Conservation (phyloP, 352 stramenopile species). For the Phytophthora megakarya region DNA sequence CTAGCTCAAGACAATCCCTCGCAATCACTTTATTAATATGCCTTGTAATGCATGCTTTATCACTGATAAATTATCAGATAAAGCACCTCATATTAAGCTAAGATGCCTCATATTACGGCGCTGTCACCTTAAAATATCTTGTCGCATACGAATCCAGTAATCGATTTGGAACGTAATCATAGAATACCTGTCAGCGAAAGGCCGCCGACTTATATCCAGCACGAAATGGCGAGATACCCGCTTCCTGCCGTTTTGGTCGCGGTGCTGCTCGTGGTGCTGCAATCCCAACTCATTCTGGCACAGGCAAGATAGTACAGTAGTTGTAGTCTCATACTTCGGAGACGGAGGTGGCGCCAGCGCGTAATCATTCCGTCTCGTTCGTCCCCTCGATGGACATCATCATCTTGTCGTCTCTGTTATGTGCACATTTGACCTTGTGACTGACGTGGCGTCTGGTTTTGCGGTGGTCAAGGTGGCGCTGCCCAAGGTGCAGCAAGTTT, state of each 20-base stretch:
- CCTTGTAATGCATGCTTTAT: too few species aligned
- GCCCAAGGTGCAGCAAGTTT: conserved; percentile 23
- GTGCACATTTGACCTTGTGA: conserved; percentile 2
- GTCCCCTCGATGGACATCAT: conserved; percentile 6
- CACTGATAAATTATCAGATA: too few species aligned
- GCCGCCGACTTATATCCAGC: conserved; percentile 1
- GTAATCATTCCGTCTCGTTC: conserved; percentile 22
- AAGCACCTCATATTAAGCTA: not conserved
- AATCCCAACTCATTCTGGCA: not conserved
- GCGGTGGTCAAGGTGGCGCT: conserved; percentile 28
- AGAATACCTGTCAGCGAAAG: conserved; percentile 23
- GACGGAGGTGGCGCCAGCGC: conserved; percentile 11
- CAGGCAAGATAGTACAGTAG: too few species aligned
- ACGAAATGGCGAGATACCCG: not conserved
- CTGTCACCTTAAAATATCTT: conserved; percentile 18
- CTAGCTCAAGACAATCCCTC: not conserved
- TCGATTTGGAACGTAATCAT: conserved; percentile 14
- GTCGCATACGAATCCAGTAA: conserved; percentile 11
- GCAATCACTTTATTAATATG: not conserved
- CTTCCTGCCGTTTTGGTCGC: not conserved
- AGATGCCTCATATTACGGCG: conserved; percentile 14
- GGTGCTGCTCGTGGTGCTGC: conserved; percentile 7
- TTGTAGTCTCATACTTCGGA: too few species aligned
- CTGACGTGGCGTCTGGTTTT: conserved; percentile 29
- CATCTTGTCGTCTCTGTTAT: conserved; percentile 14